phyloP scores from a whole-genome alignment of 768 basidiomycete species.

The Pisolithus microcarpus region DNA sequence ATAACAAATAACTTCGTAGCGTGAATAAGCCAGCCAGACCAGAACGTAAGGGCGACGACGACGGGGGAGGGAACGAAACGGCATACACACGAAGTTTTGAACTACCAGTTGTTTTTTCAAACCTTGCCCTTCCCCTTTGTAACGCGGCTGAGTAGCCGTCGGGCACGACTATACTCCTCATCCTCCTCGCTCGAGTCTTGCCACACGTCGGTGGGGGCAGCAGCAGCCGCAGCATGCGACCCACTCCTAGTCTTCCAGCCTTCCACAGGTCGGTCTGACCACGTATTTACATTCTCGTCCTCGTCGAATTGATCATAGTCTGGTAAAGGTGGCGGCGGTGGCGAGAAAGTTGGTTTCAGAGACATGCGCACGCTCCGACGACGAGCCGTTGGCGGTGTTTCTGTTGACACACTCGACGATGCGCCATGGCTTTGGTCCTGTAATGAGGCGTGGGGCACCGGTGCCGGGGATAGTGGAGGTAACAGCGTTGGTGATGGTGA shows the following conservation, averaged over 20 bases:
- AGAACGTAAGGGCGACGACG: too few relatives aligned
- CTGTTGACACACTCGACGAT: slow-evolving; percentile 11
- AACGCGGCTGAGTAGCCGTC: slow-evolving; percentile 42
- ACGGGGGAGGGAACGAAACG: too few relatives aligned
- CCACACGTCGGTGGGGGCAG: slow-evolving; percentile 45
- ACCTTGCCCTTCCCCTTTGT: slow-evolving; percentile 25
- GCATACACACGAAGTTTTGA: too few relatives aligned
- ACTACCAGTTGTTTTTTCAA: not conserved
- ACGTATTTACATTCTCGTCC: slow-evolving; percentile 17
- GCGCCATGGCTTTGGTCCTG: not conserved
- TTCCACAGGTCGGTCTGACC: slow-evolving; percentile 8
- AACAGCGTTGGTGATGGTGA: not conserved
- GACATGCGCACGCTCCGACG: slow-evolving; percentile 76
- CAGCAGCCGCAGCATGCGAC: not conserved
- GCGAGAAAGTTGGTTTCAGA: slow-evolving; percentile 66
- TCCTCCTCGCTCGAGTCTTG: slow-evolving; percentile 73
- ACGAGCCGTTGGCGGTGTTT: slow-evolving; percentile 18
- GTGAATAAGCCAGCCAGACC: too few relatives aligned
- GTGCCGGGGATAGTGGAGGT: slow-evolving; percentile 14
- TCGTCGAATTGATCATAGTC: slow-evolving; percentile 38
- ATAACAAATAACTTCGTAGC: too few relatives aligned
- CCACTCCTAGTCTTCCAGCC: slow-evolving; percentile 3
- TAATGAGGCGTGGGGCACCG: not conserved
- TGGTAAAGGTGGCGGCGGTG: slow-evolving; percentile 64
- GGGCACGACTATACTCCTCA: slow-evolving; percentile 55